phyloP scores from a whole-genome alignment of 2,329 filamentous ascomycete species.

The Neofusicoccum laricinum region DNA sequence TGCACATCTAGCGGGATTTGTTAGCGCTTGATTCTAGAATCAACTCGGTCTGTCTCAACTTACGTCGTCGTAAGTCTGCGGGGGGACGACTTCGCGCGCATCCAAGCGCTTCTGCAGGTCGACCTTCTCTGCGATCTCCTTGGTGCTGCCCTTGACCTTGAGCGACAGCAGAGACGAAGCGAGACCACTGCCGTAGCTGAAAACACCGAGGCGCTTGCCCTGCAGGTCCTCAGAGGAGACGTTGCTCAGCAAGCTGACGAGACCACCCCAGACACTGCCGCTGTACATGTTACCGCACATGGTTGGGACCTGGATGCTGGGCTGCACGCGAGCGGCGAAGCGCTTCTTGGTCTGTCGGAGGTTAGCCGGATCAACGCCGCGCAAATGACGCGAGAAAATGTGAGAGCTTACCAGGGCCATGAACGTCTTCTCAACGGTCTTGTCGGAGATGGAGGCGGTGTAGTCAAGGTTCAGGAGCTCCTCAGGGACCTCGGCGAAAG shows the following conservation, averaged over 20 bases:
- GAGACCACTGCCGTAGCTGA: slow-evolving; percentile 53
- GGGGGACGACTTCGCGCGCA: slow-evolving; percentile 43
- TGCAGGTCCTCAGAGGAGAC: slow-evolving; percentile 43
- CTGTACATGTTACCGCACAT: slow-evolving; percentile 58
- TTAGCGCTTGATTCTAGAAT: slow-evolving; percentile 23
- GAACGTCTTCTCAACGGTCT: slow-evolving; percentile 53
- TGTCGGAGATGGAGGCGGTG: slow-evolving; percentile 48
- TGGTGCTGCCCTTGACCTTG: slow-evolving; percentile 45
- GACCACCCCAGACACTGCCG: slow-evolving; percentile 50
- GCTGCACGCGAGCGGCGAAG: slow-evolving; percentile 49
- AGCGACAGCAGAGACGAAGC: slow-evolving; percentile 52
- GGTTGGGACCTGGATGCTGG: slow-evolving; percentile 49
- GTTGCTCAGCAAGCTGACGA: slow-evolving; percentile 48
- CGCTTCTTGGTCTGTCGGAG: slow-evolving; percentile 45
- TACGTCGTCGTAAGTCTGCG: slow-evolving; percentile 49
- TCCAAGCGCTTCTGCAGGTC: slow-evolving; percentile 48
- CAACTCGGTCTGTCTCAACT: background rate
- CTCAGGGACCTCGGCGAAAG: slow-evolving; percentile 50
- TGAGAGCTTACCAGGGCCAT: slow-evolving; percentile 36
- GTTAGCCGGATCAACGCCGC: background rate
- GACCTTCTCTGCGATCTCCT: slow-evolving; percentile 47
- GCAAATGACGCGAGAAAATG: background rate
- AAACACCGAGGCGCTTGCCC: slow-evolving; percentile 51
- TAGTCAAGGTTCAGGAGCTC: slow-evolving; percentile 48
- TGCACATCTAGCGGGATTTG: slow-evolving; percentile 45